Base-by-base conservation (phyloP, 164 flowering plant genomes). In the Chimonanthus praecox region DNA sequence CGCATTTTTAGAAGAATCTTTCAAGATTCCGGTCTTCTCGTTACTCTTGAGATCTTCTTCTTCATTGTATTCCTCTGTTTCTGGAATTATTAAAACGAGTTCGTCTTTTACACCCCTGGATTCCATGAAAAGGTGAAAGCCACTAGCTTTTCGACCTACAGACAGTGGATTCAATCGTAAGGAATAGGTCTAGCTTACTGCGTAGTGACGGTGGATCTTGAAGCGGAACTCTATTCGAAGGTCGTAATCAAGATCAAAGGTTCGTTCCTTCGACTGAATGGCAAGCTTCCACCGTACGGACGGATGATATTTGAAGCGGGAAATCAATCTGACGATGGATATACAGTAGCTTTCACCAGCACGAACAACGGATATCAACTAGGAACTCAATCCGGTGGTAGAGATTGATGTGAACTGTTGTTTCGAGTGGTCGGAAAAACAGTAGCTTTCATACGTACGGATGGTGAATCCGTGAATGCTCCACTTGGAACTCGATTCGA, bases 61-160 rank as follows among this genome's bases (percentile, higher is more conserved):
- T 18, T 4, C 4, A 11, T 4, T 13, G 4, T 54, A 13, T 54
- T 54, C 60, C 1, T 54, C 60, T 54, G 4, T 54, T 54, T 77
- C 74, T 67, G 81, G 49, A 45, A 85, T 78, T 21, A 72, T 62
- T 43, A 83, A 64, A 44, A 82, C 78, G 9, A 83, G 84, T 47
- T 85, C 88, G 0, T 63, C 71, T 11, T 66, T 70, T 13, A 65
- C 76, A 16, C 75, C 72, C 6, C 48, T 74, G 21, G 74, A 13
- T 15, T 81, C 81, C 80, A 74, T 74, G 61, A 63, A 47, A 78
- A 71, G 11, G 64, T 67, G 13, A 54, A 7, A 16, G 47, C 33
- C 33, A 33, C 33, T 33, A 33, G 33, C 33, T 33, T 33, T 33
- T 33, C 33, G 33, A 33, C 33, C 33, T 20, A 64, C 65, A 5